A percentile compares a stretch with the other conserved stretches of the same genome.
Conservation (phyloP, 306 rosid species). For the Pyrus pyrifolia region DNA sequence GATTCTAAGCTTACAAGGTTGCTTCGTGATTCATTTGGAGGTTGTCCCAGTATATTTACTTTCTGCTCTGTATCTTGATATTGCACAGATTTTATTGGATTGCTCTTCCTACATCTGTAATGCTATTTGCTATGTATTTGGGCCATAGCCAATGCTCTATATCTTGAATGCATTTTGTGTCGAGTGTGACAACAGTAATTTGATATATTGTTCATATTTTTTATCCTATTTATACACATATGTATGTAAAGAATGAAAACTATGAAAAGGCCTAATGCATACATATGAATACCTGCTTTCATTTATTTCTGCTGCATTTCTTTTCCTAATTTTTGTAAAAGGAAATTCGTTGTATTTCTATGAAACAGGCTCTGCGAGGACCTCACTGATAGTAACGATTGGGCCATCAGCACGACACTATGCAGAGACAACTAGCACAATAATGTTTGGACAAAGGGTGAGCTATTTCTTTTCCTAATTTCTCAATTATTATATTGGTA, state of each 20-base stretch:
- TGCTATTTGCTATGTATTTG: neutral
- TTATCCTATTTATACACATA: neutral
- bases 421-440: conserved; percentile 57
- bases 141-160: neutral
- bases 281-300: neutral
- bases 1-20: conserved; percentile 76
- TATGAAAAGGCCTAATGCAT: neutral
- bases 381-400: conserved; percentile 61
- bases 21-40: conserved; percentile 81
- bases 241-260: neutral
- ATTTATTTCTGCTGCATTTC: neutral
- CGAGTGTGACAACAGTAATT: neutral
- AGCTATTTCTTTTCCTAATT: conserved; percentile 9
- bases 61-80: conserved; percentile 4
- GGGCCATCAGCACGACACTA: conserved; percentile 52
- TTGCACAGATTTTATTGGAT: neutral
- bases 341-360: neutral
- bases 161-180: neutral
- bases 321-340: neutral
- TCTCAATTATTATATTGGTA: neutral
- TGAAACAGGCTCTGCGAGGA: conserved; percentile 59
- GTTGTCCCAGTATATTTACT: conserved; percentile 22
- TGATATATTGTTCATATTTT: neutral
- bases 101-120: neutral
- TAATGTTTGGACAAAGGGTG: conserved; percentile 69